These are phyloP conservation scores for Hamamelis virginiana DNA, from an alignment of 164 flowering plant species.

Conservation along the genomic window DNA sequence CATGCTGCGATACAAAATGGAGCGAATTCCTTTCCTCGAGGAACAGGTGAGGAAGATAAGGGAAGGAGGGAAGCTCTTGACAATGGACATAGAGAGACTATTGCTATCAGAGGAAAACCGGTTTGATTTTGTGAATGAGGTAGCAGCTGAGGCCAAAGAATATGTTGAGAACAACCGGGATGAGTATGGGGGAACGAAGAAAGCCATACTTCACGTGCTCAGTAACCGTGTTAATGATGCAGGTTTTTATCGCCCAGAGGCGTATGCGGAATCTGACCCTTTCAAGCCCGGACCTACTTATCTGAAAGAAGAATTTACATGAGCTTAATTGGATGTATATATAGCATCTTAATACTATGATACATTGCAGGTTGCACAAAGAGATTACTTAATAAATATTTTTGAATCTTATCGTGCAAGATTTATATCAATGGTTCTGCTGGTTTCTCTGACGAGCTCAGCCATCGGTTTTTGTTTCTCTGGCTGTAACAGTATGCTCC, in stretches of 20 bases:
- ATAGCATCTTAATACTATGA: no score
- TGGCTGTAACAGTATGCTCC: no score
- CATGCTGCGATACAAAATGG: conserved; percentile 41
- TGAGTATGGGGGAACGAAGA: conserved; percentile 74
- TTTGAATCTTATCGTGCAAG: no score
- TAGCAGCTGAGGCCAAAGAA: conserved; percentile 84
- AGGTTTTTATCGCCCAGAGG: conserved; percentile 76
- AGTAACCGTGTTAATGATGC: conserved; percentile 85
- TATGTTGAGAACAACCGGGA: conserved; percentile 76
- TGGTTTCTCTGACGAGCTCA: no score
- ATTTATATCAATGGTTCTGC: no score
- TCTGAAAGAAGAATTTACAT: conserved; percentile 45
- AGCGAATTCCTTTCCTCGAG: conserved; percentile 84
- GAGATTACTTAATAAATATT: no score
- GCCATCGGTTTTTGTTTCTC: no score
- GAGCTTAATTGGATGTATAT: background rate
- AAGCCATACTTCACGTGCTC: conserved; percentile 84
- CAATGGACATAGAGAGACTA: conserved; percentile 70
- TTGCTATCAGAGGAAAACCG: conserved; percentile 78
- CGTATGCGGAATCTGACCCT: conserved; percentile 72
- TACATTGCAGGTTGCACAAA: no score
- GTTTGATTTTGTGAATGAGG: conserved; percentile 80
- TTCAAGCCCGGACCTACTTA: conserved; percentile 73
- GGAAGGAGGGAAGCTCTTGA: conserved; percentile 57
- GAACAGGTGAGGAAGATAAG: conserved; percentile 77